Evolutionary conservation across 805 yeast genomes (phyloP).

Genomic region (Metschnikowia corniflorae): DNA sequence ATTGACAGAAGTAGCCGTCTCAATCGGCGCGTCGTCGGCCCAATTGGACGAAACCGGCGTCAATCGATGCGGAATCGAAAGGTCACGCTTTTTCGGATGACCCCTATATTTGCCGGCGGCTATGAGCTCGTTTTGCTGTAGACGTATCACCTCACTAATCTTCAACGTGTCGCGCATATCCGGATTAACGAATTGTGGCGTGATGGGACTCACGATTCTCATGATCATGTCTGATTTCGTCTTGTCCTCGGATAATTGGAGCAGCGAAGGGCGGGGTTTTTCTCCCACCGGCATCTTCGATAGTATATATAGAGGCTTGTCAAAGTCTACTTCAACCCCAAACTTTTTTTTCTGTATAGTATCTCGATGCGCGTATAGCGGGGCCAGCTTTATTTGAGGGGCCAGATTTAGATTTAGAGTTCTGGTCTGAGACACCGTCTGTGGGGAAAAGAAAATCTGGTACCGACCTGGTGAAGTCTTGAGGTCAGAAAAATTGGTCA

Average conservation of each 20-base stretch:
- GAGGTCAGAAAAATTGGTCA: too few species aligned
- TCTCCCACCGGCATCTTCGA: conserved; percentile 10
- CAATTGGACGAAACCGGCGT: conserved; percentile 2
- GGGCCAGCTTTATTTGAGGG: too few species aligned
- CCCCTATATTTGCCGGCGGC: conserved; percentile 10
- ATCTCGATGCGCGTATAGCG: too few species aligned
- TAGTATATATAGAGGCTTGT: too few species aligned
- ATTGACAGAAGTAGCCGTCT: too few species aligned
- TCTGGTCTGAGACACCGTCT: background rate
- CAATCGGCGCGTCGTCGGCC: too few species aligned
- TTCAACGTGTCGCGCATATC: conserved; percentile 17
- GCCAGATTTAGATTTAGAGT: too few species aligned
- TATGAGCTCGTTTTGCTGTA: conserved; percentile 17
- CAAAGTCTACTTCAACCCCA: too few species aligned
- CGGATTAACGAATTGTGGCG: conserved; percentile 13
- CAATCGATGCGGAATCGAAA: too few species aligned
- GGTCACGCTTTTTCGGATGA: background rate
- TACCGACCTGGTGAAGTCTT: too few species aligned
- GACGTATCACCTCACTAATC: conserved; percentile 16
- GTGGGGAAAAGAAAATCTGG: too few species aligned
- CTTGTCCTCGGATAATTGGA: conserved; percentile 11
- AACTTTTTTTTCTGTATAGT: too few species aligned
- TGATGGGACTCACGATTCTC: conserved; percentile 16
- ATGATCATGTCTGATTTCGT: conserved; percentile 13
- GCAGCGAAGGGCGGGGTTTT: conserved; percentile 15